Percentiles rank a stretch among this genome's conserved stretches.
Conservation (phyloP, 1,284 basidiomycete species). For the Cutaneotrichosporon sp. region DNA sequence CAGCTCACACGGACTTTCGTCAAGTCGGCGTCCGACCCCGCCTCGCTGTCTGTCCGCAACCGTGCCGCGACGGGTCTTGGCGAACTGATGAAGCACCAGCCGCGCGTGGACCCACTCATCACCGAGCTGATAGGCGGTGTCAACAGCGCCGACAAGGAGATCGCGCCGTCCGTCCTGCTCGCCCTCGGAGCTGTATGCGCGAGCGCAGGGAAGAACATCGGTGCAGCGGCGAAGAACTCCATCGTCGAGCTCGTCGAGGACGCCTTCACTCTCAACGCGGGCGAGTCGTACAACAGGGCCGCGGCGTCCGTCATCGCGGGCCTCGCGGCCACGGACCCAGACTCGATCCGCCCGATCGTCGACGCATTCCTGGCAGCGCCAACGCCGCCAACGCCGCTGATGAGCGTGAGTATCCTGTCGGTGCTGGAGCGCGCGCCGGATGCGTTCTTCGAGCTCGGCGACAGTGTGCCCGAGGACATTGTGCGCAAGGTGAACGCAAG, state of each 20-base stretch:
- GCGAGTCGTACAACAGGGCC: conserved; percentile 66
- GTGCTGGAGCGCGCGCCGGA: conserved; percentile 57
- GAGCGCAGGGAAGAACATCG: conserved; percentile 68
- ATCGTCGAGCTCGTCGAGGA: conserved; percentile 72
- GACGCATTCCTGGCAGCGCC: conserved; percentile 47
- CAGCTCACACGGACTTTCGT: conserved; percentile 95
- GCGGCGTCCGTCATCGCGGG: conserved; percentile 65
- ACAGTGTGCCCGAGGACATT: conserved; percentile 54
- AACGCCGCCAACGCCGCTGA: conserved; percentile 45
- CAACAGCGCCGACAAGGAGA: conserved; percentile 61
- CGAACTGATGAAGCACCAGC: conserved; percentile 83
- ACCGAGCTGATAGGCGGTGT: conserved; percentile 65
- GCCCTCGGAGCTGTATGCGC: conserved; percentile 73
- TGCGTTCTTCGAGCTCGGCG: conserved; percentile 62
- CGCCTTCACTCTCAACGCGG: conserved; percentile 58
- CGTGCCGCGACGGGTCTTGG: conserved; percentile 81
- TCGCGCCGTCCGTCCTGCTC: conserved; percentile 67
- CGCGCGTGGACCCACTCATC: conserved; percentile 62
- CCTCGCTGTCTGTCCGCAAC: conserved; percentile 71
- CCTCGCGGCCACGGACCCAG: conserved; percentile 59
- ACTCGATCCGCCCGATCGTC: conserved; percentile 64
- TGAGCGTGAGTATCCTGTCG: conserved; percentile 62
- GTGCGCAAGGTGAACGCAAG: conserved; percentile 70
- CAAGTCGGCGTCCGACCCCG: conserved; percentile 80
- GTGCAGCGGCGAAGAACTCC: conserved; percentile 65